Evolutionary conservation across 805 yeast genomes (phyloP), one percentile per base, ranked within the genome.

Genomic region (Zygosaccharomyces bailii): DNA sequence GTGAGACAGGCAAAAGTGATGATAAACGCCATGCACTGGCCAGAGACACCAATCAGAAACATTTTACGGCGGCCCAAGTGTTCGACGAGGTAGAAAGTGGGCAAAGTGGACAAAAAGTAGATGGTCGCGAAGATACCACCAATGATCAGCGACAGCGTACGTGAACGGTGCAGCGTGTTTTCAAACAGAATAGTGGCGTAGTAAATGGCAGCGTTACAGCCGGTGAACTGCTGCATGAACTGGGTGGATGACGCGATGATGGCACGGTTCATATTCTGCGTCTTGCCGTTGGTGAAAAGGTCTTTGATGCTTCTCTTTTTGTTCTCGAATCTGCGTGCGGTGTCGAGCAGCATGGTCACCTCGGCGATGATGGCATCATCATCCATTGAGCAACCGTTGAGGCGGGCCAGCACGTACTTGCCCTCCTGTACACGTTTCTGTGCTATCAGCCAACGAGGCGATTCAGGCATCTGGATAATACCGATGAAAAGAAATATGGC

Each of bases 41-140:
- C 79, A 31, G 56, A 29, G 16, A 77, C 74, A 59, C 80, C 81
- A 30, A 66, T 59, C 49, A 80, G 45, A 61, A 76, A 73, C 43
- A 81, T 61, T 13, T 75, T 74, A 65, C 90, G 76, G 74, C 93
- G 80, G 57, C 90, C 91, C 29, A 82, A 52, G 54, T 69, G 71
- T 55, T 81, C 86, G 56, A 80, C 68, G 48, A 79, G 58, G 65
- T 72, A 80, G 53, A 79, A 76, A 1, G 84, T 75, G 25, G 85
- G 84, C 23, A 66, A 49, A 36, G 80, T 73, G 45, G 75, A 68
- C 7, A 80, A 46, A 11, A 82, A 80, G 54, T 80, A 79, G 40
- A 80, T 66, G 42, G 83, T 77, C 27, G 84, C 70, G 53, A 78
- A 78, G 33, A 79, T 79, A 69, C 85, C 85, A 59, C 85, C 85